Conservation (phyloP, 2,329 filamentous ascomycete genomes). For the Tolypocladium capitatum region DNA sequence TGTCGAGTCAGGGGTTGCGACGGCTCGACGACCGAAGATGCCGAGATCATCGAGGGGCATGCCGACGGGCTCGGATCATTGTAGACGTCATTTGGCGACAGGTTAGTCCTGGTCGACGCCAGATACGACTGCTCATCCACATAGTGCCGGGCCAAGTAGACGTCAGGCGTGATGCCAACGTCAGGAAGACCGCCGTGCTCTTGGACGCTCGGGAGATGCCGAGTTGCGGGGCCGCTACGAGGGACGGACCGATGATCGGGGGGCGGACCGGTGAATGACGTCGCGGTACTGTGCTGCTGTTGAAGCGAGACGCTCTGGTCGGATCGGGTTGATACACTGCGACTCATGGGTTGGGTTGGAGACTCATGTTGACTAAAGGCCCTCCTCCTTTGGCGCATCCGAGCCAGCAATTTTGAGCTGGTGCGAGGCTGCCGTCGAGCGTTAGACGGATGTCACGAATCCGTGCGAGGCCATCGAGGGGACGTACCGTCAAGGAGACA, state of each 20-base stretch:
- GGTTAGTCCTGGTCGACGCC: conserved; percentile 10
- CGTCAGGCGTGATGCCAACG: conserved; percentile 24
- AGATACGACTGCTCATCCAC: conserved; percentile 13
- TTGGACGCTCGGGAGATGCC: conserved; percentile 22
- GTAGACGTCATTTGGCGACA: conserved; percentile 10
- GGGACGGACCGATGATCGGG: conserved; percentile 16
- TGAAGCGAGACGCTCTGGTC: conserved; percentile 16
- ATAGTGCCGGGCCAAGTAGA: conserved; percentile 21
- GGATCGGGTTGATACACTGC: conserved; percentile 28
- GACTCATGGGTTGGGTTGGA: conserved; percentile 27
- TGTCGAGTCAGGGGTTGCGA: conserved; percentile 27
- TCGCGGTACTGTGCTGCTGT: conserved; percentile 17
- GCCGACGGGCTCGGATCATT: conserved; percentile 19
- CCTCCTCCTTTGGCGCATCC: conserved; percentile 10
- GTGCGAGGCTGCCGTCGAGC: background rate
- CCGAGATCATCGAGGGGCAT: conserved; percentile 31
- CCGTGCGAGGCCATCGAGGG: background rate
- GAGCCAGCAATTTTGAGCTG: conserved; percentile 1
- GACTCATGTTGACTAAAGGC: conserved; percentile 16
- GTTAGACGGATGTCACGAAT: background rate
- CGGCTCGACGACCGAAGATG: conserved; percentile 23
- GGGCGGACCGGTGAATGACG: conserved; percentile 12
- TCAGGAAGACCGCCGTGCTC: conserved; percentile 17
- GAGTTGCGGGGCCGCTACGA: conserved; percentile 16
- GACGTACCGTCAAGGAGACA: conserved; percentile 2